Conservation (phyloP, 2,329 filamentous ascomycete genomes). For the Arachnopeziza araneosa region DNA sequence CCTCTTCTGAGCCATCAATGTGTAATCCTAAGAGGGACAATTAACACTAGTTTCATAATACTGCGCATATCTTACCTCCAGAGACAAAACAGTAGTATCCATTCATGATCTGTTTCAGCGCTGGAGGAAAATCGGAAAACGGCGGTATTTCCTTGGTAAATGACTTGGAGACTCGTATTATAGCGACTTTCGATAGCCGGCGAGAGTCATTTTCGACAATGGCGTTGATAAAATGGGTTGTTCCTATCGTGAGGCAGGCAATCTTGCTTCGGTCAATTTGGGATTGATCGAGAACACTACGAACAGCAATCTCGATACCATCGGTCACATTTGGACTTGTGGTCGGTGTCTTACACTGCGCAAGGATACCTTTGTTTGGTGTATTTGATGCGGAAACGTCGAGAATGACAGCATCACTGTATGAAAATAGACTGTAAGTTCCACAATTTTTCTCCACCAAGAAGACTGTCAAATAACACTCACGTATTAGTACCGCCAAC, state of each 20-base stretch:
- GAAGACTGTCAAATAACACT: neutral
- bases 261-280: conserved; percentile 13
- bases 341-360: conserved; percentile 22
- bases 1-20: conserved; percentile 34
- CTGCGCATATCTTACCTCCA: conserved; percentile 32
- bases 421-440: neutral
- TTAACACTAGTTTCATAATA: neutral
- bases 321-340: conserved; percentile 20
- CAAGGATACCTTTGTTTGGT: conserved; percentile 26
- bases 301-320: conserved; percentile 21
- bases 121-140: conserved; percentile 41
- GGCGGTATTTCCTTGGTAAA: conserved; percentile 43
- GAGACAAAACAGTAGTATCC: conserved; percentile 42
- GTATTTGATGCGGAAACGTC: conserved; percentile 20
- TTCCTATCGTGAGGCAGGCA: conserved; percentile 22
- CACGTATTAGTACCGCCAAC: conserved; percentile 36
- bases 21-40: conserved; percentile 1
- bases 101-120: conserved; percentile 40
- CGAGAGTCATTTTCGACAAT: conserved; percentile 43
- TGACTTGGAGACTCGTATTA: conserved; percentile 41
- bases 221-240: conserved; percentile 45
- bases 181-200: conserved; percentile 42
- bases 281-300: conserved; percentile 16
- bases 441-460: no score
- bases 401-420: conserved; percentile 26